Percentiles rank a stretch among this genome's conserved stretches.
Evolutionary conservation across 2,329 filamentous ascomycete species (phyloP).

Genomic region (Pseudogymnoascus sp.): DNA sequence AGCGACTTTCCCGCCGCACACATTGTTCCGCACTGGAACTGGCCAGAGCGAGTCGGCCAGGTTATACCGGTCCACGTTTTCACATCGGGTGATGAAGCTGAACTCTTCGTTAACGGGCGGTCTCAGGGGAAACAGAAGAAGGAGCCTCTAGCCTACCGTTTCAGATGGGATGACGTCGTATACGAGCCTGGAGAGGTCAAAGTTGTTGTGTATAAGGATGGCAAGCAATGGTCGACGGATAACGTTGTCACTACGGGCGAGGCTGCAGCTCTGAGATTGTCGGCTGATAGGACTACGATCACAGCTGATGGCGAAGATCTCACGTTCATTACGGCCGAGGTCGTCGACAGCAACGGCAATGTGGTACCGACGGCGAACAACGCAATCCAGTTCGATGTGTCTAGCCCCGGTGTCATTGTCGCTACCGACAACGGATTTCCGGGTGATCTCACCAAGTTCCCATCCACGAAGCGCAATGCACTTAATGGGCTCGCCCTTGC

Average conservation of each 20-base stretch:
- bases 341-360: background rate
- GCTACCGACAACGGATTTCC: background rate
- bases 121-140: background rate
- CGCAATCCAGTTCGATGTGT: background rate
- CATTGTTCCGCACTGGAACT: no score
- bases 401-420: background rate
- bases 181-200: background rate
- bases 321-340: background rate
- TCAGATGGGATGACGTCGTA: background rate
- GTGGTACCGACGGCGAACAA: background rate
- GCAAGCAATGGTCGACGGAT: background rate
- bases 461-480: background rate
- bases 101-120: background rate
- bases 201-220: background rate
- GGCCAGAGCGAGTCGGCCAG: background rate
- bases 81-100: background rate
- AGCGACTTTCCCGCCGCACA: no score
- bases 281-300: background rate
- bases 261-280: background rate
- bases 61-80: background rate
- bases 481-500: background rate
- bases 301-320: background rate
- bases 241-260: background rate
- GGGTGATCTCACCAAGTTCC: background rate
- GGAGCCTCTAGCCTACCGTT: background rate